Evolutionary conservation across 2,329 filamentous ascomycete genomes (phyloP), one percentile per base, ranked within the genome.

Genomic region (Coniochaeta ligniaria): DNA sequence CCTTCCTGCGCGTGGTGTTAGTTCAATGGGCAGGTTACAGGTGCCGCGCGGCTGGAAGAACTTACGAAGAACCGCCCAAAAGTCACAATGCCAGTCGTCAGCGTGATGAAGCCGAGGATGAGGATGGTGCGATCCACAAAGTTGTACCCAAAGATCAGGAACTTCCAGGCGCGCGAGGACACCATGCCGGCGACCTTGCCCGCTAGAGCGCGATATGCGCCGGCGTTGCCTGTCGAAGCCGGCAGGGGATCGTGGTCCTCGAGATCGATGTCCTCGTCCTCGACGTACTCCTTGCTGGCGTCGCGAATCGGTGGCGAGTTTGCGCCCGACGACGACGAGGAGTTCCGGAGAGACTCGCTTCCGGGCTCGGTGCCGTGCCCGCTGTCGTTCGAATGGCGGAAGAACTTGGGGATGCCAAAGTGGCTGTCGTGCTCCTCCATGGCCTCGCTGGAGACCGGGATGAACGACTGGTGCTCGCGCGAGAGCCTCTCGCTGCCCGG

Each of bases 21-120:
- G 63, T 24, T 9, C 11, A 20, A 24, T 24, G 20, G 9, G 6
- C 4, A 43, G 16, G 35, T 36, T 36, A n/a, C n/a, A 24, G 8
- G n/a, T 24, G 8, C 24, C 43, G 20, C 3, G 14, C 43, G 4
- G 8, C 20, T 6, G 43, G 22, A 12, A 9, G 35, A 3, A 81
- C 90, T 83, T 81, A 93, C 90, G 72, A 95, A 95, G 65, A 97
- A 89, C 31, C 93, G 90, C 28, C 86, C 90, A 69, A 90, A 93
- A 0, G 91, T 87, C 33, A 91, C 82, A 38, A 89, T 82, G 6
- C 94, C 94, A 4, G 86, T 89, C 22, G 83, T 77, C 17, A 96
- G 74, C 0, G 86, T 83, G 50, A 90, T 76, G 67, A 93, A 96
- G 1, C 91, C 92, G 43, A 96, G 80, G 0, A 91, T 81, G 36